A percentile compares a stretch with the other conserved stretches of the same genome.
phyloP scores from a whole-genome alignment of 495 filamentous ascomycete species.

The Amorphotheca resinae region DNA sequence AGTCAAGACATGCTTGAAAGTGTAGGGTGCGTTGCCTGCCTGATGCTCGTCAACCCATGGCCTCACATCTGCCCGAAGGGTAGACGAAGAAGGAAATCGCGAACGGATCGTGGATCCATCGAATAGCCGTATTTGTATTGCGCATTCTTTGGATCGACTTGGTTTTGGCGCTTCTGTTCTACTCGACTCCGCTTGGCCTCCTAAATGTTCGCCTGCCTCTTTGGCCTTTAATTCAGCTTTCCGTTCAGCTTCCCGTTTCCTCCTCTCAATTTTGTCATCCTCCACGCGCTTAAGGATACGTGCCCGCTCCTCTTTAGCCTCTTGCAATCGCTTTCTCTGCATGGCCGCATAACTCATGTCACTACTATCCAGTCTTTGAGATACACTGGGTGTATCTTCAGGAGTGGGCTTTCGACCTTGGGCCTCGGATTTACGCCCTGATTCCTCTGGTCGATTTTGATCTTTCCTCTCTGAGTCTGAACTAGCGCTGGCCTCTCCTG shows the following conservation, averaged over 20 bases:
- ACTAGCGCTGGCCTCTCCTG: not conserved
- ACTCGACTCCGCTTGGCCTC: conserved; percentile 5
- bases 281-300: conserved; percentile 51
- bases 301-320: conserved; percentile 45
- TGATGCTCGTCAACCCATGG: conserved; percentile 56
- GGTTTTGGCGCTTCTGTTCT: not conserved
- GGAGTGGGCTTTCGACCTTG: conserved; percentile 5
- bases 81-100: conserved; percentile 52
- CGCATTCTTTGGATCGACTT: conserved; percentile 28
- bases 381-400: conserved; percentile 21
- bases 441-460: conserved; percentile 11
- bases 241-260: conserved; percentile 34
- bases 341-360: conserved; percentile 26
- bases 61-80: conserved; percentile 56
- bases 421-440: conserved; percentile 5
- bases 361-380: conserved; percentile 21
- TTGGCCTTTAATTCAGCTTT: conserved; percentile 26
- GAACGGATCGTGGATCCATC: conserved; percentile 69
- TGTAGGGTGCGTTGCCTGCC: conserved; percentile 43
- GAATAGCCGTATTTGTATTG: conserved; percentile 72
- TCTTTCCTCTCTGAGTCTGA: not conserved
- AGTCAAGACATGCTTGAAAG: conserved; percentile 72
- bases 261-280: conserved; percentile 54
- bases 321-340: conserved; percentile 35
- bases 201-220: conserved; percentile 4